Evolutionary conservation across 352 stramenopile genomes (phyloP).

Genomic region (Phytophthora gonapodyides): DNA sequence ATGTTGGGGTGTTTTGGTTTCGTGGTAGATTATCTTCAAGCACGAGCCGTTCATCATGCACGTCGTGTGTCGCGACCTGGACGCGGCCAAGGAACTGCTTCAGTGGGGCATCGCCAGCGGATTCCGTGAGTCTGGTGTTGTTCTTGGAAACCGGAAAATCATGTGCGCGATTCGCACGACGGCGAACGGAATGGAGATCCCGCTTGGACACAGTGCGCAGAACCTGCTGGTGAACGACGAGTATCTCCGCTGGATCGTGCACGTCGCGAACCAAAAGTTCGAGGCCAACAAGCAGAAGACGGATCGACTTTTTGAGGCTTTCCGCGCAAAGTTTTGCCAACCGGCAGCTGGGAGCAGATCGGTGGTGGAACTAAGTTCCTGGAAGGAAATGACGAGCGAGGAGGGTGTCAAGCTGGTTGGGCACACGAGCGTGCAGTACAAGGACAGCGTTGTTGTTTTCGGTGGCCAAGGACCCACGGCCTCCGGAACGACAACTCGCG

Average conservation of each 20-base stretch:
- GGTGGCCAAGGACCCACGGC: constrained; percentile 67
- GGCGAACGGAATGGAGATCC: constrained; percentile 88
- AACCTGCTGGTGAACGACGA: constrained; percentile 66
- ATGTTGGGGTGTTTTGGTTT: background rate
- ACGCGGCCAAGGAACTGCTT: constrained; percentile 78
- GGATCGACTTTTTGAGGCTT: constrained; percentile 66
- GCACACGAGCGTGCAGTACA: constrained; percentile 60
- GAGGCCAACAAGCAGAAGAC: constrained; percentile 74
- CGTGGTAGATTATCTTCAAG: constrained; percentile 81
- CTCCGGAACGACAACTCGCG: constrained; percentile 60
- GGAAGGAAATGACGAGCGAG: constrained; percentile 25
- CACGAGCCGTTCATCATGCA: constrained; percentile 94
- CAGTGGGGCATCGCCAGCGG: constrained; percentile 83
- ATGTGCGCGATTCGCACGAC: constrained; percentile 92
- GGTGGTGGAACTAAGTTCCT: constrained; percentile 29
- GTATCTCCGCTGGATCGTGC: constrained; percentile 78
- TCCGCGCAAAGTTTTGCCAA: constrained; percentile 51
- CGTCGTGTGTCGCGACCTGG: constrained; percentile 82
- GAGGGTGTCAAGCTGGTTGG: constrained; percentile 59
- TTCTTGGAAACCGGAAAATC: constrained; percentile 86
- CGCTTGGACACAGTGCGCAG: constrained; percentile 55
- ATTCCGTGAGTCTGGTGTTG: constrained; percentile 91
- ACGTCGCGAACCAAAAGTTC: constrained; percentile 89
- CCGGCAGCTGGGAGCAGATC: constrained; percentile 2
- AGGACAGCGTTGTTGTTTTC: constrained; percentile 60